Base-by-base conservation (phyloP, 2,329 filamentous ascomycete genomes). In the Moelleriella libera region DNA sequence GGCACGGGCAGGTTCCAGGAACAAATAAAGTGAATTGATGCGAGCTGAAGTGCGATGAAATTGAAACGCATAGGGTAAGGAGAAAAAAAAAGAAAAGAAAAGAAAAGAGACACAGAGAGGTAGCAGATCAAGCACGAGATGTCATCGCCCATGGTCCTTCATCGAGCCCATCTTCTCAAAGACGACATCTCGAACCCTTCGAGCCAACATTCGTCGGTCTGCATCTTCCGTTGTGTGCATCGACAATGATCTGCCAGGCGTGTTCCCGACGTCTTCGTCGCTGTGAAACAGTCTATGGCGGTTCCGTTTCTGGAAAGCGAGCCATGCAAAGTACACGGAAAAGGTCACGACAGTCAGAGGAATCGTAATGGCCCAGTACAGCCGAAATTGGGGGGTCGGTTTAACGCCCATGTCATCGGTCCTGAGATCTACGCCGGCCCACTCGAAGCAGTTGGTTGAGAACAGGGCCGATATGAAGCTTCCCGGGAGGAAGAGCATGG, bases 381-480 rank as follows among this genome's bases (percentile, higher is more conserved):
- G 51, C 14, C 50, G 44, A 48, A 68, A 66, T 51, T 67, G 64
- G 0, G 63, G 64, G 41, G 58, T 60, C 2, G 58, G 50, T 11
- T 48, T 50, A 14, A 68, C 54, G 1, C 52, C 56, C 5, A 67
- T 65, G 11, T 45, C 48, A 2, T 45, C 48, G 1, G 53, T 54
- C 1, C 30, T 43, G 0, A 45, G 30, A 4, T 59, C 47, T 14
- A 59, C 51, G 43, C 50, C 43, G 41, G 55, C 54, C 63, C 63
- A 67, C 29, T 62, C 54, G 47, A 67, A 65, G 46, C 59, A 54
- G 5, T 56, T 40, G 6, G 63, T 63, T 4, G 63, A 66, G 50
- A 69, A 68, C n/a, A 68, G 57, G 2, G 66, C 64, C 1, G 66
- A 65, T 12, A 68, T 58, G 46, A 69, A 69, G 48, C 61, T 68